Base-by-base conservation (phyloP, 2,329 filamentous ascomycete species). In the Chrysoporthe deuterocubensis region DNA sequence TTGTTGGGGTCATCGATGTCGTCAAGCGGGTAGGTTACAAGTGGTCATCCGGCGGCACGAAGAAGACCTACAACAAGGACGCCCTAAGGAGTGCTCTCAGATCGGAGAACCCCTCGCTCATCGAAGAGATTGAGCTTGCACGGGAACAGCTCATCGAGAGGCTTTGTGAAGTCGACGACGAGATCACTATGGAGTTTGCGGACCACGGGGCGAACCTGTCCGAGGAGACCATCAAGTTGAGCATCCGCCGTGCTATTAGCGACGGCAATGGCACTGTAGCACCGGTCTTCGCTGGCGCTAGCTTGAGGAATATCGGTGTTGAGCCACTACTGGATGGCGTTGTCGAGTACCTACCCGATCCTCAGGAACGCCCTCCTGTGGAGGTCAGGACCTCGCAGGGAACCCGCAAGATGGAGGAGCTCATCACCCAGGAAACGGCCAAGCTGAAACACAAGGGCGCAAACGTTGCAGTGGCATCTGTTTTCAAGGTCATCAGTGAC, bases 401-500 rank as follows among this genome's bases (percentile, higher is more conserved):
- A n/a, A 83, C 85, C 0, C 80, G 91, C 1, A 72, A 74, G 37
- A 73, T 84, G 18, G 72, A 75, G 34, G 72, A 83, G 2, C 74
- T 84, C 6, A 76, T 88, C 18, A 72, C 76, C 26, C 69, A 74
- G 21, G 65, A 72, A 9, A 67, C 72, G 37, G 56, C 48, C 13
- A 69, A 64, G 26, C 64, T 70, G 1, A 77, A 79, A 34, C 78
- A 78, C 34, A 82, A 81, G 69, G 77, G 77, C 32, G 71, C 76
- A 11, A 71, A 71, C 63, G 79, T 82, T 9, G 81, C 84, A 6
- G 80, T 88, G 2, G 85, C 88, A 37, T 92, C 91, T 18, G 87
- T 98, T 1, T 99, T 98, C 86, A 99, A 99, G 79, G 96, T 98
- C 6, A 93, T 96, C 71, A 91, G 95, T 72, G 95, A 98, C 74